Conservation (phyloP, 768 basidiomycete species). For the Leccinum subgranulosum region DNA sequence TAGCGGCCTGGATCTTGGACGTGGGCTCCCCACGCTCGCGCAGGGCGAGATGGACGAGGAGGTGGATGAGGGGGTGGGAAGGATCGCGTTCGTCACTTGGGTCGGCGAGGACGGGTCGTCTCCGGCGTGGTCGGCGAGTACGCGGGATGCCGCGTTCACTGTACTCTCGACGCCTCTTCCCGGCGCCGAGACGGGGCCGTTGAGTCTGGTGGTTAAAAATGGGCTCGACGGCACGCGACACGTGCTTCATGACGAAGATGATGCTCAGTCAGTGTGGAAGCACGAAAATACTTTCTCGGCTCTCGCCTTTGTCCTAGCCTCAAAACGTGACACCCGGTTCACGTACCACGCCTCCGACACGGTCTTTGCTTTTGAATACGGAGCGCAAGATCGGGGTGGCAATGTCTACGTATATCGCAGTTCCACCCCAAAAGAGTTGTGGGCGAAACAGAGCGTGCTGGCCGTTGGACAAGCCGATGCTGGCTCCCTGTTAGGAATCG, state of each 20-base stretch:
- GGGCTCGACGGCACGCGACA: slow-evolving; percentile 73
- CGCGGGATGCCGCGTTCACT: slow-evolving; percentile 38
- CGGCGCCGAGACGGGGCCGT: slow-evolving; percentile 33
- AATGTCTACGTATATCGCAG: slow-evolving; percentile 86
- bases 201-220: slow-evolving; percentile 62
- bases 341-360: slow-evolving; percentile 63
- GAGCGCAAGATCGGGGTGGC: slow-evolving; percentile 60
- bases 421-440: slow-evolving; percentile 45
- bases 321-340: slow-evolving; percentile 87
- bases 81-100: slow-evolving; percentile 64
- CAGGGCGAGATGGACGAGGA: slow-evolving; percentile 92
- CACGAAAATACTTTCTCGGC: slow-evolving; percentile 87
- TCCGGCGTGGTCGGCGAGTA: slow-evolving; percentile 41
- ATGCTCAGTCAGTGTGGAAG: slow-evolving; percentile 48
- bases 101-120: slow-evolving; percentile 48
- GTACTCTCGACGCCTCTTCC: slow-evolving; percentile 75
- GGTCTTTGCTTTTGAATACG: slow-evolving; percentile 84
- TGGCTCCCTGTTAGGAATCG: slow-evolving; percentile 79
- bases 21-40: slow-evolving; percentile 73
- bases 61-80: slow-evolving; percentile 73
- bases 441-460: slow-evolving; percentile 82
- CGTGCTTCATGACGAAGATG: slow-evolving; percentile 34
- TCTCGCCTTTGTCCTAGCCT: slow-evolving; percentile 89
- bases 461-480: slow-evolving; percentile 64
- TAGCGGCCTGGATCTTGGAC: slow-evolving; percentile 61